A percentile compares a stretch with the other conserved stretches of the same genome.
phyloP scores from a whole-genome alignment of 495 filamentous ascomycete species.

The Aspergillus taichungensis region DNA sequence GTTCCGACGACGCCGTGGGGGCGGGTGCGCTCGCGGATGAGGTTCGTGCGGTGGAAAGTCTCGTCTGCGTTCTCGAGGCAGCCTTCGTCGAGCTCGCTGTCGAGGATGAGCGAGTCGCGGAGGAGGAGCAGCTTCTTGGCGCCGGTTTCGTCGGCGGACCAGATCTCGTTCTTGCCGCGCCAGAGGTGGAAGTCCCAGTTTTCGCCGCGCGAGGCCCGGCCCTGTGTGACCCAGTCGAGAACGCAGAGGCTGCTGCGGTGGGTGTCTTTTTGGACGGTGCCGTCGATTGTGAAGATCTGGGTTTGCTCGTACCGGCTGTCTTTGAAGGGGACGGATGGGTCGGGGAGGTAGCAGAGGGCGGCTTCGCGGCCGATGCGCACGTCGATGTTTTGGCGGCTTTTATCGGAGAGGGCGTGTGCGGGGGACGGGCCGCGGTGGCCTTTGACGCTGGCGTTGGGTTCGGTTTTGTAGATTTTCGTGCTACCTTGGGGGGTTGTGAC shows the following conservation, averaged over 20 bases:
- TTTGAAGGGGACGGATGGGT: slow-evolving; percentile 84
- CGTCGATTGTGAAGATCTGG: slow-evolving; percentile 64
- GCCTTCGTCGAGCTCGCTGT: slow-evolving; percentile 39
- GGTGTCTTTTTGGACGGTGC: slow-evolving; percentile 37
- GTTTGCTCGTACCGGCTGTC: slow-evolving; percentile 71
- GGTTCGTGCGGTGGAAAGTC: slow-evolving; percentile 43
- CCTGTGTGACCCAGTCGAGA: slow-evolving; percentile 87
- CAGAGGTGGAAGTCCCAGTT: slow-evolving; percentile 74
- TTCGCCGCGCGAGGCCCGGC: slow-evolving; percentile 81
- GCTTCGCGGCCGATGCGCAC: slow-evolving; percentile 53
- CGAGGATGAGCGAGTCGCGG: slow-evolving; percentile 71
- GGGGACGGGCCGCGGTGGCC: slow-evolving; percentile 19
- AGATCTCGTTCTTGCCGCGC: slow-evolving; percentile 80
- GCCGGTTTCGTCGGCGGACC: slow-evolving; percentile 36
- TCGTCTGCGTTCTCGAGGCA: slow-evolving; percentile 1
- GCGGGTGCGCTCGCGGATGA: slow-evolving; percentile 33
- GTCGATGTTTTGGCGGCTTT: slow-evolving; percentile 61
- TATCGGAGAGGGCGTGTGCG: slow-evolving; percentile 23
- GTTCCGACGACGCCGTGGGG: slow-evolving; percentile 67
- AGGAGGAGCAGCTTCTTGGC: slow-evolving; percentile 56
- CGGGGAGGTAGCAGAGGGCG: slow-evolving; percentile 83
- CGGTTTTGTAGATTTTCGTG: slow-evolving; percentile 89
- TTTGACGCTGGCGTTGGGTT: slow-evolving; percentile 30
- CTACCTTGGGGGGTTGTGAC: slow-evolving; percentile 83
- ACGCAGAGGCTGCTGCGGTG: slow-evolving; percentile 56